phyloP scores from a whole-genome alignment of 129 eudicot species.

The Cynara cardunculus region DNA sequence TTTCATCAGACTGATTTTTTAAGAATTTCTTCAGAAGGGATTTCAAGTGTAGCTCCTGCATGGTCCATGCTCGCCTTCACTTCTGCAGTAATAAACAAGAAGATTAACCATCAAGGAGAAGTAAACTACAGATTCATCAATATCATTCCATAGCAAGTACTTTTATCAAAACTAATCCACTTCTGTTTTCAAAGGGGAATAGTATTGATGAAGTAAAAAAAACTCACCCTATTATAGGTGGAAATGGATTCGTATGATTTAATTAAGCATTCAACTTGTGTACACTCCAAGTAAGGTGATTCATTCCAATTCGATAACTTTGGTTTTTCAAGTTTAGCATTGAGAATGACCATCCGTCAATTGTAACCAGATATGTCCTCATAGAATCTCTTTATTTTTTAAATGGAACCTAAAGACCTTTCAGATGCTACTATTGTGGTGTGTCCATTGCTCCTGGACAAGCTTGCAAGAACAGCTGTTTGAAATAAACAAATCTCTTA shows the following conservation, averaged over 20 bases:
- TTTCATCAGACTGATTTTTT: slow-evolving; percentile 44
- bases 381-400: neutral
- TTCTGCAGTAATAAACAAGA: slow-evolving; percentile 42
- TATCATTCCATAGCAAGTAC: neutral
- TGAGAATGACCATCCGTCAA: neutral
- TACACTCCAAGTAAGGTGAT: neutral
- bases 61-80: slow-evolving; percentile 72
- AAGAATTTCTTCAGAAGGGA: slow-evolving; percentile 80
- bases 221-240: neutral
- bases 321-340: slow-evolving; percentile 6
- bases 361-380: neutral
- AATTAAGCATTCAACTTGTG: neutral
- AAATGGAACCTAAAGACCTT: neutral
- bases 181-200: neutral
- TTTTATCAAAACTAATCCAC: neutral
- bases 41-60: slow-evolving; percentile 84
- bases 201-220: neutral
- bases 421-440: neutral
- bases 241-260: neutral
- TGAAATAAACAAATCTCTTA: neutral
- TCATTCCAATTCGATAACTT: slow-evolving; percentile 1
- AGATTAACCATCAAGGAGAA: neutral
- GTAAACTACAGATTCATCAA: neutral
- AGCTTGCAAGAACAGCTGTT: neutral
- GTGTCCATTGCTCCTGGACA: neutral